Evolutionary conservation across 2,329 filamentous ascomycete species (phyloP).

Genomic region (Botrytis byssoidea): DNA sequence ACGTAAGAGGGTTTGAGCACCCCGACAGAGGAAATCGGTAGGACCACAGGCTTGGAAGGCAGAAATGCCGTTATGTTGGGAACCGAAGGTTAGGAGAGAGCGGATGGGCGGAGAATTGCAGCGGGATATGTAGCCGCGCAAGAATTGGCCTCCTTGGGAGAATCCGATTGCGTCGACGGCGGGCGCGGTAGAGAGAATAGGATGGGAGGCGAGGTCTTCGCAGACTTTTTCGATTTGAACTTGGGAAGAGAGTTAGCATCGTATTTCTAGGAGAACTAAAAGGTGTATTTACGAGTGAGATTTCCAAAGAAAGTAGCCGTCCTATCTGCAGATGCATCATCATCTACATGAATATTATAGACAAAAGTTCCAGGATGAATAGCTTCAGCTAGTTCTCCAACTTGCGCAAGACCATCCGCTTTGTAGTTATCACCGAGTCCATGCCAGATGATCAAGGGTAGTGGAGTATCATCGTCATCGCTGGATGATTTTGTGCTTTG

Average conservation of each 20-base stretch:
- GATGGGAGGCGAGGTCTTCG: slow-evolving; percentile 69
- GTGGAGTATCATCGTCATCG: slow-evolving; percentile 58
- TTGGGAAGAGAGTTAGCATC: neutral
- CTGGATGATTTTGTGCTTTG: slow-evolving; percentile 18
- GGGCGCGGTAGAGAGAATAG: slow-evolving; percentile 76
- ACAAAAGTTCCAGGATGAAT: slow-evolving; percentile 81
- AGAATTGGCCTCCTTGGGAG: slow-evolving; percentile 92
- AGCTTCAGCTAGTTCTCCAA: slow-evolving; percentile 69
- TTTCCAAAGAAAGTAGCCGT: slow-evolving; percentile 90
- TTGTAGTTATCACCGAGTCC: slow-evolving; percentile 73
- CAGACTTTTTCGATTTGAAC: slow-evolving; percentile 74
- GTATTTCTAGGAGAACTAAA: accelerated
- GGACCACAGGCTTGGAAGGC: slow-evolving; percentile 73
- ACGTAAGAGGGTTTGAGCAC: slow-evolving; percentile 73
- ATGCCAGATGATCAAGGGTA: slow-evolving; percentile 95
- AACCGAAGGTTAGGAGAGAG: slow-evolving; percentile 68
- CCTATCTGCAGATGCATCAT: slow-evolving; percentile 65
- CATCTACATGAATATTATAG: slow-evolving; percentile 70
- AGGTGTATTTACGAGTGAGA: slow-evolving; percentile 50
- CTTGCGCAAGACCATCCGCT: slow-evolving; percentile 68
- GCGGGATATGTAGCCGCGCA: slow-evolving; percentile 85
- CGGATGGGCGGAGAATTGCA: slow-evolving; percentile 65
- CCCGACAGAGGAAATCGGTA: slow-evolving; percentile 77
- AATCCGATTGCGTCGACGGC: slow-evolving; percentile 91
- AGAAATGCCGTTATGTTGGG: slow-evolving; percentile 77